phyloP scores from a whole-genome alignment of 2,329 filamentous ascomycete species.

The Fusarium begoniae region DNA sequence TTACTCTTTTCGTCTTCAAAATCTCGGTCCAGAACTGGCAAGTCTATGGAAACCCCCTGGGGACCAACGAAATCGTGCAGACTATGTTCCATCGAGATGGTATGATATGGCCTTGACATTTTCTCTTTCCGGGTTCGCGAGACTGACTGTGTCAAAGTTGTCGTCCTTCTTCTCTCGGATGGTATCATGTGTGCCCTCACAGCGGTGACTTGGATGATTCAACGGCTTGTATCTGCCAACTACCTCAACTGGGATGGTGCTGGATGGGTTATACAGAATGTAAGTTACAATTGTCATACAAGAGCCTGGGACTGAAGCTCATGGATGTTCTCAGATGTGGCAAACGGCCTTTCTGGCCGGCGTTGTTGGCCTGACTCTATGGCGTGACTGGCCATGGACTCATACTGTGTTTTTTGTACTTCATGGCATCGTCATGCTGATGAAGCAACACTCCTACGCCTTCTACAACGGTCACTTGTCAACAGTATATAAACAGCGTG shows the following conservation, averaged over 20 bases:
- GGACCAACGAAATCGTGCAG: conserved; percentile 75
- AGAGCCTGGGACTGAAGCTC: neutral
- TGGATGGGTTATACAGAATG: conserved; percentile 79
- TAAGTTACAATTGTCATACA: conserved; percentile 44
- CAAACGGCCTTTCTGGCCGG: conserved; percentile 70
- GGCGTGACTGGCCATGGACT: conserved; percentile 83
- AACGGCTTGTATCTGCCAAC: conserved; percentile 66
- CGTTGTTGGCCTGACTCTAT: conserved; percentile 72
- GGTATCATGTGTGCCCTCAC: conserved; percentile 74
- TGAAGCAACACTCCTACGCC: conserved; percentile 85
- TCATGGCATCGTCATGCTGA: conserved; percentile 78
- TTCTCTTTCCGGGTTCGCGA: too few relatives aligned
- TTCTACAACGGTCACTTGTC: conserved; percentile 82
- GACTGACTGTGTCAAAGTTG: conserved; percentile 47
- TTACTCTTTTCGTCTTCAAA: conserved; percentile 72
- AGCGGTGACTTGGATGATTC: conserved; percentile 71
- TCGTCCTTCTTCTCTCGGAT: conserved; percentile 69
- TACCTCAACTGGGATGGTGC: conserved; percentile 72
- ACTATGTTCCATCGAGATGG: conserved; percentile 68
- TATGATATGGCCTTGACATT: conserved; percentile 32
- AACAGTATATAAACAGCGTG: conserved; percentile 63
- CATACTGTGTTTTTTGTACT: conserved; percentile 82
- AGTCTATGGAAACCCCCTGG: conserved; percentile 73
- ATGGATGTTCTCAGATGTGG: conserved; percentile 63
- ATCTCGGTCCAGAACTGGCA: conserved; percentile 75